Percentiles rank a stretch among this genome's conserved stretches.
phyloP scores from a whole-genome alignment of 371 early-diverging fungal genomes.

The Rhizopus stolonifer region DNA sequence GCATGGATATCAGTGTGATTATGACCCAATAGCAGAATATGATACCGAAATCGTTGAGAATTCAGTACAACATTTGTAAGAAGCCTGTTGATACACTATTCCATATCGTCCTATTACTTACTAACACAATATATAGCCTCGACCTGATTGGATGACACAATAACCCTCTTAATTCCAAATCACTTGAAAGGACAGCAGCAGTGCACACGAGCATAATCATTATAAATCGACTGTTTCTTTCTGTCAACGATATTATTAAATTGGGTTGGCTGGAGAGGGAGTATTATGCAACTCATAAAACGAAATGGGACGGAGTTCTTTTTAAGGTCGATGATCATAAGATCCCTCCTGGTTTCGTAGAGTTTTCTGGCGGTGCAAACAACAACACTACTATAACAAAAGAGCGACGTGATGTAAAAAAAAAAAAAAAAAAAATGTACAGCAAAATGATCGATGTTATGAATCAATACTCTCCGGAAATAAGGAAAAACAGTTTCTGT shows the following conservation, averaged over 20 bases:
- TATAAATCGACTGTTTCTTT: constrained; percentile 12
- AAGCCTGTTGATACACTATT: constrained; percentile 2
- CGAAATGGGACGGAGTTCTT: constrained; percentile 12
- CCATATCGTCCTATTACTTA: background rate
- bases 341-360: constrained; percentile 8
- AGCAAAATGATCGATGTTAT: constrained; percentile 8
- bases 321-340: constrained; percentile 12
- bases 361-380: constrained; percentile 14
- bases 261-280: constrained; percentile 14
- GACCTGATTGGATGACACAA: constrained; percentile 11
- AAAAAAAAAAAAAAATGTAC: too few relatives aligned
- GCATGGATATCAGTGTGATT: constrained; percentile 10
- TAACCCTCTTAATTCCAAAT: constrained; percentile 4
- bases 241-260: constrained; percentile 7
- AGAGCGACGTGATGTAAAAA: constrained; percentile 7
- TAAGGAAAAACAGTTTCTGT: constrained; percentile 3
- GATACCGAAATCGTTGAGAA: constrained; percentile 9
- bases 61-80: constrained; percentile 8
- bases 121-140: constrained; percentile 9
- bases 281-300: constrained; percentile 7
- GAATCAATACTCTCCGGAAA: constrained; percentile 1
- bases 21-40: constrained; percentile 6
- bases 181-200: constrained; percentile 15
- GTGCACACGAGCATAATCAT: constrained; percentile 3
- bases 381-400: constrained; percentile 3